Conservation (phyloP, 1,284 basidiomycete species). For the Blastosporella zonata region DNA sequence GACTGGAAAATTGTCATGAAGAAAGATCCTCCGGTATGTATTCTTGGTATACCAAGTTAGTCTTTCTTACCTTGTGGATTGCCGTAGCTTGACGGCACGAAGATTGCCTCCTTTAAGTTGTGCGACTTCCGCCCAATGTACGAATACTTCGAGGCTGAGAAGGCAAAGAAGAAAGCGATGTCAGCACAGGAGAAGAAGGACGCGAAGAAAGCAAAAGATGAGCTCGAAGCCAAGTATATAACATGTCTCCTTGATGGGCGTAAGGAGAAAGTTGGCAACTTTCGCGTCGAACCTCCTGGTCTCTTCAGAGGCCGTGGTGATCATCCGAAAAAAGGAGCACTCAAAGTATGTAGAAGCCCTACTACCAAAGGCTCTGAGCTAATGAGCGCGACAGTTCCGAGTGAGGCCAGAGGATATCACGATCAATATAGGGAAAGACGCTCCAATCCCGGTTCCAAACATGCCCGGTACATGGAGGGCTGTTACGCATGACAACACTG, state of each 20-base stretch:
- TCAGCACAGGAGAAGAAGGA: conserved; percentile 87
- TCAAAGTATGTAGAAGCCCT: conserved; percentile 65
- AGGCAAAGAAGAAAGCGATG: conserved; percentile 90
- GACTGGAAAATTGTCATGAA: conserved; percentile 84
- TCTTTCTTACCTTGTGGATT: conserved; percentile 12
- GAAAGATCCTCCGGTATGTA: conserved; percentile 82
- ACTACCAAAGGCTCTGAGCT: background rate
- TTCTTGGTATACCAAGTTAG: conserved; percentile 1
- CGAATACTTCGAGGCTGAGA: conserved; percentile 89
- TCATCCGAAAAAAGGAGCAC: conserved; percentile 94
- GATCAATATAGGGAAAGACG: conserved; percentile 83
- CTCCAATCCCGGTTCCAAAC: conserved; percentile 78
- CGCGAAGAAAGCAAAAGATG: conserved; percentile 82
- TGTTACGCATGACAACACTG: conserved; percentile 87
- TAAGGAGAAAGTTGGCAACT: conserved; percentile 98
- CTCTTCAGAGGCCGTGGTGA: conserved; percentile 97
- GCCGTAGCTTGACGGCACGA: conserved; percentile 63
- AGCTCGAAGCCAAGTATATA: conserved; percentile 82
- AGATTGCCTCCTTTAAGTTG: conserved; percentile 75
- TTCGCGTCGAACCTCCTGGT: conserved; percentile 96
- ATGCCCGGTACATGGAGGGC: conserved; percentile 86
- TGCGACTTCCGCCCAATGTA: conserved; percentile 97
- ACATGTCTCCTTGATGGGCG: conserved; percentile 89
- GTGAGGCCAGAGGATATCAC: conserved; percentile 92
- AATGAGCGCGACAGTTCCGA: conserved; percentile 54